Base-by-base conservation (phyloP, 495 filamentous ascomycete genomes). In the Penicillium paradoxum region DNA sequence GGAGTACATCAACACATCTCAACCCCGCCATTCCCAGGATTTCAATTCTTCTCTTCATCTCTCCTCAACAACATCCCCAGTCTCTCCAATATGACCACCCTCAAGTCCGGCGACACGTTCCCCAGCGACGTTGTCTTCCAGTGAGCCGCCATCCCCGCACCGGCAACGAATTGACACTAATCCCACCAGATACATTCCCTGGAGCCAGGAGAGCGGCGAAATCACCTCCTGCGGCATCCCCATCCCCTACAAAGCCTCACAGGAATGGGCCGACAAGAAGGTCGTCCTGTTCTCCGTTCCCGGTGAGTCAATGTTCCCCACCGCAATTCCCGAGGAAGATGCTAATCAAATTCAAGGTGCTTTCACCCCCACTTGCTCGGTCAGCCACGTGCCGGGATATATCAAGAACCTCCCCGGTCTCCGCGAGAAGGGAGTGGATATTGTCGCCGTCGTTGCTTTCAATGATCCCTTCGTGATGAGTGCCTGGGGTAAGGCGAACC, bases 401-500 rank as follows among this genome's bases (percentile, higher is more conserved):
- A 83, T 96, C 57, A 63, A 79, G 71, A 86, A 89, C 56, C 72
- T 88, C 17, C 62, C 76, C n/a, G 69, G 84, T 54, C 74, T 96
- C 66, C 84, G 84, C 67, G 74, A 75, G 55, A 92, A 91, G 78
- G 91, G 89, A 25, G 89, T 96, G 19, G 88, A 96, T 68, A 65
- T 89, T 45, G 81, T 96, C 41, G 79, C 88, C 15, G 84, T 92
- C 50, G 82, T 95, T 60, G 88, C 90, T 18, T 89, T 74, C 76
- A 96, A 97, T 59, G 91, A 96, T 72, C 77, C 84, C 13, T 95
- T 82, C 63, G 91, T 97, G 49, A 95, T 95, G 89, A 83, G 82
- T 57, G 91, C 91, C 13, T 97, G 92, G 92, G 88, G 85, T 59
- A 96, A 96, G 79, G 92, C 89, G 24, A 95, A 96, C 68, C 75